Evolutionary conservation across 768 basidiomycete species (phyloP), one percentile per base, ranked within the genome.

Genomic region (Botryobasidium botryosum): DNA sequence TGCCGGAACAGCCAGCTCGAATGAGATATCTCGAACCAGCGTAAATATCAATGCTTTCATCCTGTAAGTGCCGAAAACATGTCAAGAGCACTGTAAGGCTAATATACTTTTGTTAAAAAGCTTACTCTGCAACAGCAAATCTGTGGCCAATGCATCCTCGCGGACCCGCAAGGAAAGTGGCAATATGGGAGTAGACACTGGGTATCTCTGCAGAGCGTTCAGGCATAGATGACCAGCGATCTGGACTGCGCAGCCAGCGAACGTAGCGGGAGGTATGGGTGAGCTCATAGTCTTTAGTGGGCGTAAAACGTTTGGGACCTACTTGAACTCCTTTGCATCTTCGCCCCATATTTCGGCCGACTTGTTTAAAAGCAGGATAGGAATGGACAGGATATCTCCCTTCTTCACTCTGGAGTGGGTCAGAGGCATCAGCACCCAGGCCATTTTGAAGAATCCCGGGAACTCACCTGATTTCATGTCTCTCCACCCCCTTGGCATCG

Each of bases 271-370:
- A 15, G n/a, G n/a, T 27, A 15, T 15, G 20, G 2, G 45, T 25
- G 12, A 40, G 38, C 10, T 15, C 7, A 45, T 36, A 18, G 12
- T n/a, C 21, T 20, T 18, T 23, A 1, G n/a, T 35, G 20, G 6
- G 35, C 33, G 15, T 25, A 4, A 44, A 5, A 6, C 6, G n/a
- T n/a, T n/a, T n/a, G n/a, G 26, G 10, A 45, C 66, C 40, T 44
- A 74, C 76, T 57, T 71, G 65, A 79, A 82, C 38, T 74, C 69
- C n/a, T 46, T 40, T 1, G 74, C 70, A 54, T 81, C 77, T 8
- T 68, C 62, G 6, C 79, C 78, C 77, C 78, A 81, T 1, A 79
- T 55, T 5, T 55, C 59, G 49, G 65, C 64, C 7, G 66, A 63
- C 5, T 68, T 61, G 51, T 83, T 77, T 29, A 79, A 44, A 2